phyloP scores from a whole-genome alignment of 352 stramenopile species.

The Globisporangium radiosum region DNA sequence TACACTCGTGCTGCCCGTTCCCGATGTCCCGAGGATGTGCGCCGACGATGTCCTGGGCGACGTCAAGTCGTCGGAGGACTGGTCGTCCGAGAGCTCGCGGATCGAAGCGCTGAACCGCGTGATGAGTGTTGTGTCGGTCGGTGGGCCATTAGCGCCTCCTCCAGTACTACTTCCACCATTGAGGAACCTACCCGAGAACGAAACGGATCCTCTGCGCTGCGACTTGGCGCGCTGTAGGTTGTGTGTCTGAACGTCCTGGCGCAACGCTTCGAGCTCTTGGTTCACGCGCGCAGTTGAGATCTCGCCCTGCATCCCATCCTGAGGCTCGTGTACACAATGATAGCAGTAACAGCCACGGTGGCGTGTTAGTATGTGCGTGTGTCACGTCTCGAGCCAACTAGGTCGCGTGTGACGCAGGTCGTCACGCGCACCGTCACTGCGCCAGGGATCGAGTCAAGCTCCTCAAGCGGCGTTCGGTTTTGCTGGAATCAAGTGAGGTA shows the following conservation, averaged over 20 bases:
- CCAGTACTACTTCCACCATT: no score
- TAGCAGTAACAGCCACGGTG: not conserved
- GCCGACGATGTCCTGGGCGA: slow-evolving; percentile 10
- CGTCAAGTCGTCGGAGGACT: slow-evolving; percentile 6
- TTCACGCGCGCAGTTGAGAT: slow-evolving; percentile 14
- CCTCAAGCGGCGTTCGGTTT: slow-evolving; percentile 61
- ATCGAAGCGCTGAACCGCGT: slow-evolving; percentile 9
- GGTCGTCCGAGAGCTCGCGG: slow-evolving; percentile 6
- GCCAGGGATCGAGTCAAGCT: slow-evolving; percentile 30
- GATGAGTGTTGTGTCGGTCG: slow-evolving; percentile 7
- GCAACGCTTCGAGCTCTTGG: slow-evolving; percentile 11
- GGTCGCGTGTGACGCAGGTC: no score
- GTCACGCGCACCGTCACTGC: slow-evolving; percentile 22
- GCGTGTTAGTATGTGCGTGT: not conserved
- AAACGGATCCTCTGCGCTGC: not conserved
- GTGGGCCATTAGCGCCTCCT: no score
- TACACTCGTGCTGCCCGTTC: not conserved
- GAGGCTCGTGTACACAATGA: not conserved
- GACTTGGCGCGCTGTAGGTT: not conserved
- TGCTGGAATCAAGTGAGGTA: slow-evolving; percentile 21
- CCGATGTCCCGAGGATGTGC: not conserved
- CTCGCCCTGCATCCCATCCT: slow-evolving; percentile 8
- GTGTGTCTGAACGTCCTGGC: not conserved
- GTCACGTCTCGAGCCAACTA: no score
- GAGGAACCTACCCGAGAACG: not conserved